A percentile compares a stretch with the other conserved stretches of the same genome.
These are phyloP conservation scores for Vigna nakashimae DNA, from an alignment of 306 rosid species.

Conservation along the genomic window DNA sequence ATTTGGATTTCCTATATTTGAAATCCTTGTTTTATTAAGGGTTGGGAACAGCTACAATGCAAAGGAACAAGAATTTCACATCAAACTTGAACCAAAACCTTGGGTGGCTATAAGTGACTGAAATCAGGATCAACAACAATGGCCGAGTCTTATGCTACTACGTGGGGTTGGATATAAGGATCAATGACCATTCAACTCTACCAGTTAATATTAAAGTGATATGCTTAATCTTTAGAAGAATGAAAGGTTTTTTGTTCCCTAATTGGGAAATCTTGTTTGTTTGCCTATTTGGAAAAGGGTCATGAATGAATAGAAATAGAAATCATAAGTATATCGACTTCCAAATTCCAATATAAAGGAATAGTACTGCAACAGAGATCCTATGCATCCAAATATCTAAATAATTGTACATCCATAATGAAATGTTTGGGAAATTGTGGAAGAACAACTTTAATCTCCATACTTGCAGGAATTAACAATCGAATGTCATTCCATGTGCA, in stretches of 20 bases:
- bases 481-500: no score
- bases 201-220: background rate
- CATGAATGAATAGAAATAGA: background rate
- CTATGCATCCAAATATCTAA: background rate
- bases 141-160: background rate
- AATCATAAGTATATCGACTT: background rate
- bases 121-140: background rate
- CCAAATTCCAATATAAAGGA: background rate
- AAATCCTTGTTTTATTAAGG: no score
- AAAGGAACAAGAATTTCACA: background rate
- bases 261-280: background rate
- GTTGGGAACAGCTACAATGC: background rate
- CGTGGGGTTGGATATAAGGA: background rate
- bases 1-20: no score
- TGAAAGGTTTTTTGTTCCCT: background rate
- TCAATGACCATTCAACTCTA: background rate
- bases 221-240: background rate
- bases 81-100: background rate
- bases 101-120: background rate
- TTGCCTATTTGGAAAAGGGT: background rate
- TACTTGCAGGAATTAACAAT: background rate
- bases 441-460: background rate
- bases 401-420: background rate
- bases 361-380: slow-evolving; percentile 1
- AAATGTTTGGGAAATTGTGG: background rate